A percentile compares a stretch with the other conserved stretches of the same genome.
These are phyloP conservation scores for Phaffia rhodozyma DNA, from an alignment of 1,284 basidiomycete species.

Conservation along the genomic window DNA sequence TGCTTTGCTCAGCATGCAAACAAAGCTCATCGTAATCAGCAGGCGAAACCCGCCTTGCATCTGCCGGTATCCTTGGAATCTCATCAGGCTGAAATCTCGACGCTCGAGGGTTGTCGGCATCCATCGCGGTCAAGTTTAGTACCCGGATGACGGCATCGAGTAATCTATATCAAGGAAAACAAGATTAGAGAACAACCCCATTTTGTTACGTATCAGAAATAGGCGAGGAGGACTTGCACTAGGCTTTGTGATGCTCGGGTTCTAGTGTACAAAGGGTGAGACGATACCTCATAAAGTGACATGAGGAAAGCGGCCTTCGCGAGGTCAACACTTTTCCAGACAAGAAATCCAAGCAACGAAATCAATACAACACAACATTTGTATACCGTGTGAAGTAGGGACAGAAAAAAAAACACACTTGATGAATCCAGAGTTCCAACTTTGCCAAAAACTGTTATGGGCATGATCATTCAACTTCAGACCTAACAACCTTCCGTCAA, in stretches of 20 bases:
- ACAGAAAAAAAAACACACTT: not conserved
- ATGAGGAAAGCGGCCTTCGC: conserved; percentile 17
- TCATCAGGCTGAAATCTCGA: not conserved
- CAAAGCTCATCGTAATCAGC: not conserved
- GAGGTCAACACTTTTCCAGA: conserved; percentile 2
- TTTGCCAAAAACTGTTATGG: conserved; percentile 12
- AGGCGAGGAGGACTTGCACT: not conserved
- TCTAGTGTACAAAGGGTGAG: conserved; percentile 3
- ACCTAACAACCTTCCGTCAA: conserved; percentile 9
- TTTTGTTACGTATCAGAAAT: not conserved
- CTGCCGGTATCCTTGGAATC: conserved; percentile 3
- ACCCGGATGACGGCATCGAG: conserved; percentile 9
- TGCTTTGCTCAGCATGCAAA: conserved; percentile 9
- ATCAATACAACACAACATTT: not conserved
- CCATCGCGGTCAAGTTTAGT: conserved; percentile 3
- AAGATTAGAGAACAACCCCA: not conserved
- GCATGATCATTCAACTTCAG: conserved; percentile 14
- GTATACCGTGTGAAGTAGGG: not conserved
- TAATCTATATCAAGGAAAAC: not conserved
- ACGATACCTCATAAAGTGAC: conserved; percentile 1
- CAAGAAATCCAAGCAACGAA: not conserved
- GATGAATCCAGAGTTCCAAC: conserved; percentile 16
- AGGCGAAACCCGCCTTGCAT: not conserved
- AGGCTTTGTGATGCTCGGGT: not conserved
- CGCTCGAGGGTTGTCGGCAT: not conserved